phyloP scores from a whole-genome alignment of 352 stramenopile genomes.

The Chloridella minuta region DNA sequence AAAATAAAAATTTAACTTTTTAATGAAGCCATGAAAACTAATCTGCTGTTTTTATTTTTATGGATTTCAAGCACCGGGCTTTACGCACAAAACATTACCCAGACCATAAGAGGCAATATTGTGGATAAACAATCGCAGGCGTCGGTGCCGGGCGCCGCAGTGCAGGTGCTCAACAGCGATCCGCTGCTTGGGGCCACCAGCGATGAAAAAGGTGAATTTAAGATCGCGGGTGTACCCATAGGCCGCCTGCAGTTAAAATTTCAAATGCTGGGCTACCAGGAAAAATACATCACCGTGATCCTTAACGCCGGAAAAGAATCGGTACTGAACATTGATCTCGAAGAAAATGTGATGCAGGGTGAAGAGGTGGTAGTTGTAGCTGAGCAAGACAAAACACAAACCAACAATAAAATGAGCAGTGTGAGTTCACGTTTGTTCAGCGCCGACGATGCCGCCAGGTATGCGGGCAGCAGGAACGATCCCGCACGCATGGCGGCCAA shows the following conservation, averaged over 20 bases:
- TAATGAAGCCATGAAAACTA: no score
- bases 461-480: not conserved
- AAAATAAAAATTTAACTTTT: no score
- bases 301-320: not conserved
- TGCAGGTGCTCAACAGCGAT: not conserved
- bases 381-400: not conserved
- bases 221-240: not conserved
- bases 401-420: not conserved
- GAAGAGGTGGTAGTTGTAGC: not conserved
- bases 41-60: no score
- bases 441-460: not conserved
- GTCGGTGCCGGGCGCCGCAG: not conserved
- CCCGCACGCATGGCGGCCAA: not conserved
- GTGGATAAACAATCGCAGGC: not conserved
- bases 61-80: no score
- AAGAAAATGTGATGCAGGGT: not conserved
- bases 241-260: not conserved
- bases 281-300: not conserved
- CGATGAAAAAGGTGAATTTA: not conserved
- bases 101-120: not conserved
- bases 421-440: not conserved
- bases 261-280: not conserved
- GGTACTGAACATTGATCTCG: not conserved
- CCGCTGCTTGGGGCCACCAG: not conserved
- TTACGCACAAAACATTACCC: not conserved